phyloP scores from a whole-genome alignment of 495 filamentous ascomycete genomes.

The Penicillium diatomitis region DNA sequence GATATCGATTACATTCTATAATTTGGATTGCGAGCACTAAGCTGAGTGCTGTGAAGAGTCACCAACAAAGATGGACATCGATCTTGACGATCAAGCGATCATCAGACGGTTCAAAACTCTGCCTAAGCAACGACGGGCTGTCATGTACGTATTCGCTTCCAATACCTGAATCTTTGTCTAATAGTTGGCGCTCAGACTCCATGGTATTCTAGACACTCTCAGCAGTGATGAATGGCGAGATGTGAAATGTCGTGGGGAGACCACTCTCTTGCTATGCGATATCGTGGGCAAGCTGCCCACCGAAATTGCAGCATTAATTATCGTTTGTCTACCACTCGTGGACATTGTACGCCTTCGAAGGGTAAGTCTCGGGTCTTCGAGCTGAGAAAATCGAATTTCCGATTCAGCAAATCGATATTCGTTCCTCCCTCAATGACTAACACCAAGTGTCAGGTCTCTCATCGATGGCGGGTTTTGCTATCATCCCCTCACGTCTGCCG shows the following conservation, averaged over 20 bases:
- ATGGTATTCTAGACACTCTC: conserved; percentile 21
- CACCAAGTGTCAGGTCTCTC: conserved; percentile 18
- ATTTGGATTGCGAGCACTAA: no score
- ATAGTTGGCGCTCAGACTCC: conserved; percentile 11
- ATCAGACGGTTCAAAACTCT: neutral
- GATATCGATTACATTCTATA: no score
- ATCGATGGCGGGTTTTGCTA: conserved; percentile 21
- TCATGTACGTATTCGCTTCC: neutral
- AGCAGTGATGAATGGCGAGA: conserved; percentile 25
- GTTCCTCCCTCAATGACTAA: neutral
- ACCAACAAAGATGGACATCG: neutral
- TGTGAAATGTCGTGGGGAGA: conserved; percentile 14
- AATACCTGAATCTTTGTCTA: no score
- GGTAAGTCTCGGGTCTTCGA: conserved; percentile 6
- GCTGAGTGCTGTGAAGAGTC: no score
- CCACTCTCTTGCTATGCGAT: conserved; percentile 21
- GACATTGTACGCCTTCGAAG: conserved; percentile 21
- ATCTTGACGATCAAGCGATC: neutral
- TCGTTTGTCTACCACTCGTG: conserved; percentile 11
- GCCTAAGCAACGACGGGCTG: neutral
- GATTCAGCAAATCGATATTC: no score
- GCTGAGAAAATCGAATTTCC: neutral
- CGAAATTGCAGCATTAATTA: conserved; percentile 22
- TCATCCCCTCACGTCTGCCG: conserved; percentile 14
- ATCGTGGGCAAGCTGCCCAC: conserved; percentile 24